Percentiles rank a stretch among this genome's conserved stretches.
Conservation (phyloP, 441 rosid species). For the Brassica hybrid region DNA sequence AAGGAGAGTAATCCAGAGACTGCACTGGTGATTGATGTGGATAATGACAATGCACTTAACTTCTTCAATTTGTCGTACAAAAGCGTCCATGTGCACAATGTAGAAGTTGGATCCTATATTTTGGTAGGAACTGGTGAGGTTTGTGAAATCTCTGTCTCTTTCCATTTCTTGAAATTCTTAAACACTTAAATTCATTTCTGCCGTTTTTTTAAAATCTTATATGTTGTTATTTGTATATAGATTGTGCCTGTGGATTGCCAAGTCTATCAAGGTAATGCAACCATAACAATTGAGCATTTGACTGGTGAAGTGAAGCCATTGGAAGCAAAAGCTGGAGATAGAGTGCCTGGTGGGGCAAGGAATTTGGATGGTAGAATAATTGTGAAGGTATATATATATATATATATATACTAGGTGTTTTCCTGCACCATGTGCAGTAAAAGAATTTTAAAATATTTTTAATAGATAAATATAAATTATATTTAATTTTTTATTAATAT, state of each 20-base stretch:
- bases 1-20: slow-evolving; percentile 90
- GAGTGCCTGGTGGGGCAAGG: slow-evolving; percentile 95
- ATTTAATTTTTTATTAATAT: too few species aligned
- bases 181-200: neutral
- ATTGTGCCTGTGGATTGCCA: slow-evolving; percentile 95
- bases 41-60: slow-evolving; percentile 66
- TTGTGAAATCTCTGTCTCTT: slow-evolving; percentile 47
- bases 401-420: too few species aligned
- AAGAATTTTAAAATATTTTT: too few species aligned
- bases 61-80: slow-evolving; percentile 68
- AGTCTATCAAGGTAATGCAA: slow-evolving; percentile 88
- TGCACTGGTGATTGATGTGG: slow-evolving; percentile 67
- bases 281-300: slow-evolving; percentile 90
- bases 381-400: slow-evolving; percentile 51
- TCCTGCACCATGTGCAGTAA: too few species aligned
- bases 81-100: slow-evolving; percentile 85
- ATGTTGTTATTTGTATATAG: slow-evolving; percentile 38
- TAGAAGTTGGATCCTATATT: slow-evolving; percentile 80
- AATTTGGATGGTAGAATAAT: slow-evolving; percentile 96
- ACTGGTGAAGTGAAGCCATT: slow-evolving; percentile 95
- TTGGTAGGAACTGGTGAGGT: slow-evolving; percentile 99
- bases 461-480: too few species aligned
- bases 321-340: slow-evolving; percentile 85
- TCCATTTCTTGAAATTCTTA: slow-evolving; percentile 4
- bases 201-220: neutral